Evolutionary conservation across 345 rosid genomes (phyloP), one percentile per base, ranked within the genome.

Genomic region (Syzygium grande): DNA sequence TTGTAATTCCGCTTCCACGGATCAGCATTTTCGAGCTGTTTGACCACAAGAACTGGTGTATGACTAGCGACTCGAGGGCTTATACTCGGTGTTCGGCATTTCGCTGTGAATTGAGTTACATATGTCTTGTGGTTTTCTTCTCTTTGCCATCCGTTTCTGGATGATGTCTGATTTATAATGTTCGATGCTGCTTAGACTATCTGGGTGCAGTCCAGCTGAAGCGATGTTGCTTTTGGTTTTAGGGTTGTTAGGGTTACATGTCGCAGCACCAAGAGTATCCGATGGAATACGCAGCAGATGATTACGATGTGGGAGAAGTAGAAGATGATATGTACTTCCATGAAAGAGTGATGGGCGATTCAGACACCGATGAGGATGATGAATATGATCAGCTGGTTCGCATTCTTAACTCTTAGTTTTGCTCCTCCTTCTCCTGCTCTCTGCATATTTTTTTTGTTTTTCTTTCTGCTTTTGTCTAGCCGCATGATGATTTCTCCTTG

Each of bases 281-380:
- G 22, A 85, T 90, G 90, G 93, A 92, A 85, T 89, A 92, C 30
- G 90, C 87, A 11, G 92, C 88, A 29, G 94, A 93, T 84, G 95
- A 92, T 84, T 90, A 89, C 25, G 95, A 93, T 34, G 91, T 92
- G 93, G 94, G 90, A 25, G 95, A 93, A 86, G 93, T 93, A 49
- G 95, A 93, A 22, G 94, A 92, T 86, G 95, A 92, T 59, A 78
- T 90, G 91, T 90, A 91, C 29, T 92, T 92, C 61, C 92, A 89
- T 27, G 94, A 91, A 83, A 93, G 94, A 89, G 61, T 88, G 29
- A 89, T 92, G 93, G 95, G 91, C 22, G 92, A 92, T 52, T 93
- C 94, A 23, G 94, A 93, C 55, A 92, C 94, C 5, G 94, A 93
- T 43, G 93, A 93, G 1, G 94, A 91, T 25, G 91, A 90, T 38